Evolutionary conservation across 2,329 filamentous ascomycete species (phyloP).

Genomic region (Colletotrichum lindemuthianum): DNA sequence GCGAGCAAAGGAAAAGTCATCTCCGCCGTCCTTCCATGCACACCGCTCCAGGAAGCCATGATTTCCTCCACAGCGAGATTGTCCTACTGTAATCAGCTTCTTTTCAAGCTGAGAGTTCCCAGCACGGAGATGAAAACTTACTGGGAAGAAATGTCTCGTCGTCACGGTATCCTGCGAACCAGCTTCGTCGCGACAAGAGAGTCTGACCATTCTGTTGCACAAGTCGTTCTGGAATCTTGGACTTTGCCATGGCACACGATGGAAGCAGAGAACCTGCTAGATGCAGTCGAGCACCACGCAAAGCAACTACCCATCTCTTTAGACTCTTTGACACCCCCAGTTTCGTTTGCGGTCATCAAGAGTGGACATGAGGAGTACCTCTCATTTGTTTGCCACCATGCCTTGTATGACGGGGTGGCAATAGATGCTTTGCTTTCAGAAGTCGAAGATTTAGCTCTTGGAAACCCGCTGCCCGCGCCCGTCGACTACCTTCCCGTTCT

Average conservation of each 20-base stretch:
- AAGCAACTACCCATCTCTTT: slow-evolving; percentile 50
- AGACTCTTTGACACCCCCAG: slow-evolving; percentile 56
- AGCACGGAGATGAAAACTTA: slow-evolving; percentile 60
- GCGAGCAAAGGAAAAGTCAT: slow-evolving; percentile 48
- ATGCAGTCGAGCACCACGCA: slow-evolving; percentile 52
- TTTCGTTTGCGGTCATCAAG: slow-evolving; percentile 55
- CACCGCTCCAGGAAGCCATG: slow-evolving; percentile 90
- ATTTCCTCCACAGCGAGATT: slow-evolving; percentile 65
- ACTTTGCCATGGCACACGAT: slow-evolving; percentile 52
- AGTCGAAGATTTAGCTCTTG: slow-evolving; percentile 68
- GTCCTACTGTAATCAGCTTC: slow-evolving; percentile 78
- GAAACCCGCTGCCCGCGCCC: slow-evolving; percentile 56
- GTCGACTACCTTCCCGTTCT: slow-evolving; percentile 73
- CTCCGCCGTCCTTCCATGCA: slow-evolving; percentile 77
- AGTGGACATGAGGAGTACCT: slow-evolving; percentile 47
- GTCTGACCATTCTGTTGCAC: slow-evolving; percentile 71
- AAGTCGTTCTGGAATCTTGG: slow-evolving; percentile 71
- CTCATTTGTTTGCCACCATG: slow-evolving; percentile 76
- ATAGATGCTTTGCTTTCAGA: slow-evolving; percentile 77
- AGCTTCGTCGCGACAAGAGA: slow-evolving; percentile 76
- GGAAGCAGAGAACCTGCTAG: slow-evolving; percentile 45
- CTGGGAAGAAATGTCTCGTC: slow-evolving; percentile 70
- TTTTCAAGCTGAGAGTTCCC: slow-evolving; percentile 68
- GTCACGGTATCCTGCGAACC: slow-evolving; percentile 83
- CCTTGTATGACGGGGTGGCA: slow-evolving; percentile 86